Percentiles rank a stretch among this genome's conserved stretches.
These are phyloP conservation scores for Eutrema salsugineum DNA, from an alignment of 441 rosid genomes.

Conservation along the genomic window DNA sequence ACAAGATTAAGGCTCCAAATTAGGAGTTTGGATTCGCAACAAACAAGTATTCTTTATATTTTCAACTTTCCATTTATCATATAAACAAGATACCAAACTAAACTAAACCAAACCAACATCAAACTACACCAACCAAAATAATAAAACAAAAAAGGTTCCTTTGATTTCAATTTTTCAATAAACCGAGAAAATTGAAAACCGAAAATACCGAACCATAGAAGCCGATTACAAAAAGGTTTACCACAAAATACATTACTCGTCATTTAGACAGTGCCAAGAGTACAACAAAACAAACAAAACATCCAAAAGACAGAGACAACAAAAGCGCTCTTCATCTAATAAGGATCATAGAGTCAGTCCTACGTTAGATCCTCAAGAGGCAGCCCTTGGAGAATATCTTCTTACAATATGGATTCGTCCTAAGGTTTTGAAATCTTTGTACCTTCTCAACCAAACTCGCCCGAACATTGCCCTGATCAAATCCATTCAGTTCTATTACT, in stretches of 20 bases:
- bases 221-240: no score
- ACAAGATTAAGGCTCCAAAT: no score
- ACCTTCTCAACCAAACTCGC: conserved; percentile 46
- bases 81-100: no score
- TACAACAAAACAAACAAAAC: conserved; percentile 3
- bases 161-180: background rate
- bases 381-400: conserved; percentile 53
- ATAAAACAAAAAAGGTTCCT: background rate
- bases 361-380: conserved; percentile 46
- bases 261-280: no score
- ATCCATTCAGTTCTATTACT: background rate
- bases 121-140: no score
- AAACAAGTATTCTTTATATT: no score
- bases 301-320: conserved; percentile 7
- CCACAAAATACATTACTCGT: background rate
- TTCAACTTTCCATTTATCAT: no score
- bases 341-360: conserved; percentile 3
- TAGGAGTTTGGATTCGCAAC: no score
- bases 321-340: conserved; percentile 8
- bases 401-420: conserved; percentile 61
- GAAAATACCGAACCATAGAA: no score
- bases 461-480: conserved; percentile 48
- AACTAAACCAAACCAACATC: no score
- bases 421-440: conserved; percentile 39
- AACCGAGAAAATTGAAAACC: background rate